These are phyloP conservation scores for Allomyces arbusculus DNA, from an alignment of 192 early-diverging fungal species.

Conservation along the genomic window DNA sequence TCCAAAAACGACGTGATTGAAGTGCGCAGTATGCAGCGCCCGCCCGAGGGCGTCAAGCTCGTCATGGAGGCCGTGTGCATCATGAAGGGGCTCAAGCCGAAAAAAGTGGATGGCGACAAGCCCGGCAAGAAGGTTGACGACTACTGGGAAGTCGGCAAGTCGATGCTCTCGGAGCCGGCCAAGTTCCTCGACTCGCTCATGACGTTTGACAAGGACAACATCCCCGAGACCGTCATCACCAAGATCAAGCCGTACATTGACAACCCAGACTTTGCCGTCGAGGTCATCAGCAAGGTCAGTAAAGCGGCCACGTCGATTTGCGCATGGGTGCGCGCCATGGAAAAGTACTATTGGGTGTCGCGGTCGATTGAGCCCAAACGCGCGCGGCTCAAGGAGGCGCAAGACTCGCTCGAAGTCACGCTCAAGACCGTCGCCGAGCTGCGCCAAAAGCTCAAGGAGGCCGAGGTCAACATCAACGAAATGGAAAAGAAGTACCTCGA, in stretches of 20 bases:
- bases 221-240: conserved; percentile 56
- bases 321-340: conserved; percentile 95
- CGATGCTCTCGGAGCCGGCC: background rate
- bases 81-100: conserved; percentile 63
- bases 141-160: conserved; percentile 13
- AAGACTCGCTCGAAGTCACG: conserved; percentile 53
- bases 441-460: conserved; percentile 54
- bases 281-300: conserved; percentile 84
- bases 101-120: conserved; percentile 83
- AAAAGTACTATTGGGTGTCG: conserved; percentile 73
- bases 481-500: conserved; percentile 95
- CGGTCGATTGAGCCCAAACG: conserved; percentile 92
- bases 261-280: conserved; percentile 80
- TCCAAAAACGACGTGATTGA: conserved; percentile 93
- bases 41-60: conserved; percentile 84
- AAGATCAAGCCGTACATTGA: conserved; percentile 63
- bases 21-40: conserved; percentile 89
- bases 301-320: conserved; percentile 96
- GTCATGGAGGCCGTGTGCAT: conserved; percentile 96
- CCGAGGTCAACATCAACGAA: conserved; percentile 75
- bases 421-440: conserved; percentile 48
- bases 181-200: conserved; percentile 92
- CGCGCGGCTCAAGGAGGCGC: conserved; percentile 64
- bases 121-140: conserved; percentile 76
- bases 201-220: conserved; percentile 72